Evolutionary conservation across 495 filamentous ascomycete genomes (phyloP).

Genomic region (Penicillium samsonianum): DNA sequence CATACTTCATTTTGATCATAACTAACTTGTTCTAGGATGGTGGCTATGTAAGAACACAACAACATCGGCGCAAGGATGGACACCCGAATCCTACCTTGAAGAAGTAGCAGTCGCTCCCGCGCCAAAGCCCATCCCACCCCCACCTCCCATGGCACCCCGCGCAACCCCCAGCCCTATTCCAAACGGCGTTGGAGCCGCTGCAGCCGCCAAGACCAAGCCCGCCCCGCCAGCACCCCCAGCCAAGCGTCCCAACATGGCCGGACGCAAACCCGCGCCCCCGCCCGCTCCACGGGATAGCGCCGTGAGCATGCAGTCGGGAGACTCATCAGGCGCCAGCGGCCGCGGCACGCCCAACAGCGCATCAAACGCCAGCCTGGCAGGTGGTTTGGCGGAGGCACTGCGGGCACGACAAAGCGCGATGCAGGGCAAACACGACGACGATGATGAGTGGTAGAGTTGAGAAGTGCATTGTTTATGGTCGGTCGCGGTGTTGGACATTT

Average conservation of each 20-base stretch:
- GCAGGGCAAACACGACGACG: conserved; percentile 62
- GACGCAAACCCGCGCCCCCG: conserved; percentile 65
- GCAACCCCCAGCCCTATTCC: conserved; percentile 45
- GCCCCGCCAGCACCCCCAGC: conserved; percentile 79
- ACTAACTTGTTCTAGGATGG: conserved; percentile 68
- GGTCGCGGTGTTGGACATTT: conserved; percentile 22
- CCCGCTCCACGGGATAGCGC: conserved; percentile 69
- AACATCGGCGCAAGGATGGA: conserved; percentile 76
- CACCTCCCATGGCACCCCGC: conserved; percentile 59
- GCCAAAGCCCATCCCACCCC: conserved; percentile 54
- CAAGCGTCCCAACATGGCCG: conserved; percentile 72
- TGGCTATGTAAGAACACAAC: conserved; percentile 79
- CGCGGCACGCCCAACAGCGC: conserved; percentile 69
- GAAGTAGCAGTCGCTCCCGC: conserved; percentile 57
- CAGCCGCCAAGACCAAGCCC: conserved; percentile 65
- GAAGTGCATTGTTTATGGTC: conserved; percentile 14
- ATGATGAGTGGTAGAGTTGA: conserved; percentile 63
- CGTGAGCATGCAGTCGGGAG: conserved; percentile 67
- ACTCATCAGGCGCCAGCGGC: conserved; percentile 63
- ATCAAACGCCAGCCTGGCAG: conserved; percentile 70
- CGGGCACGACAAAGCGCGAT: conserved; percentile 71
- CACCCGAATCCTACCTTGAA: conserved; percentile 89
- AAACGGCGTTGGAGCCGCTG: conserved; percentile 50
- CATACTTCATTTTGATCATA: neutral
- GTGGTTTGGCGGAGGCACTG: conserved; percentile 81